Base-by-base conservation (phyloP, 2,329 filamentous ascomycete genomes). In the Chrysosphaeria jannelii region DNA sequence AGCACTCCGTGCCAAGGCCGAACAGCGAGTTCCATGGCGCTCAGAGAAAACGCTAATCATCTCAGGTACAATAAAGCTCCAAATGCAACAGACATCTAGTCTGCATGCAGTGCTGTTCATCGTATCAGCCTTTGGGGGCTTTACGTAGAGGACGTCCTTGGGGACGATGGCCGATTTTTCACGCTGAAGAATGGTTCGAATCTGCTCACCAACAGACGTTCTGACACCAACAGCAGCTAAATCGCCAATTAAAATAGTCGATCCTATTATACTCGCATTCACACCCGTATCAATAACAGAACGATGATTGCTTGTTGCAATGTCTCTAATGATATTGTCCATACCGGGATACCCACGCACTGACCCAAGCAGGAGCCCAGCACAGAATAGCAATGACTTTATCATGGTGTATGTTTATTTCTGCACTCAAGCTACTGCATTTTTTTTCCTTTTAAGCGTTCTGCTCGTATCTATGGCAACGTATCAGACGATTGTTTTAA, bases 1-100 rank as follows among this genome's bases (percentile, higher is more conserved):
- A 10, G 48, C 48, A 4, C 37, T 43, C n/a, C 48, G 43, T 1
- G 46, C 48, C 10, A 41, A 27, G 3, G 22, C 37, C 4, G 34
- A 33, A 6, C 30, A 32, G 14, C 24, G 26, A 9, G 11, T 9
- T 10, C 25, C 22, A 8, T 18, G 27, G 27, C 8, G 34, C 34
- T 6, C 35, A 29, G 20, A 18, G 29, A 50, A 51, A 6, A 35
- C 26, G 2, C 14, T 14, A 13, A 34, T 37, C 36, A 52, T 40
- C 10, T 45, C 38, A 7, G 33, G 27, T 18, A 40, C 38, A 22
- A 52, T 35, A 23, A 44, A 38, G 15, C 35, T 40, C 47, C 47
- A 51, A 23, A 46, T 33, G 26, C 48, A 41, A 31, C 39, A 41
- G 2, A 30, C 31, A 26, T 40, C 35, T 4, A 20, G 23, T 4